Evolutionary conservation across 305 asterid genomes (phyloP).

Genomic region (Rubia tinctorum): DNA sequence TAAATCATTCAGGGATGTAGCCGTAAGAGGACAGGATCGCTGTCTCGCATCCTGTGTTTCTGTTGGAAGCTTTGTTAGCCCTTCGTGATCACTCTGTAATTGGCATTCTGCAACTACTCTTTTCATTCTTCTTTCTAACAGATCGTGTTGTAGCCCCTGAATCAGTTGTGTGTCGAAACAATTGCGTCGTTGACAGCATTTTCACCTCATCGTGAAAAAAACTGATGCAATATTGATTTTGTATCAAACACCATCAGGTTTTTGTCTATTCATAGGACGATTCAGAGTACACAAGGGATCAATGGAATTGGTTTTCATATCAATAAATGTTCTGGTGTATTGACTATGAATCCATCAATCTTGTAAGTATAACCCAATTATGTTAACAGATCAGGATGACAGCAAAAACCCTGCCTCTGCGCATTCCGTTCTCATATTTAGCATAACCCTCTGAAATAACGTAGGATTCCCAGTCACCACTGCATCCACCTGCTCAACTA

Average conservation of each 20-base stretch:
- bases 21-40: background rate
- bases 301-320: background rate
- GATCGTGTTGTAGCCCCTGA: background rate
- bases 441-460: constrained; percentile 71
- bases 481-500: constrained; percentile 75
- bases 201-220: background rate
- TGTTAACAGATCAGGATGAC: constrained; percentile 12
- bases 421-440: constrained; percentile 51
- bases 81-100: background rate
- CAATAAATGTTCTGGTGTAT: background rate
- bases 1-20: background rate
- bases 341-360: background rate
- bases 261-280: background rate
- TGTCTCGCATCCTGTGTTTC: background rate
- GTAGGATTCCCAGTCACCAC: constrained; percentile 82
- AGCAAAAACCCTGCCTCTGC: constrained; percentile 61
- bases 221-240: background rate
- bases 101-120: background rate
- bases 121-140: background rate
- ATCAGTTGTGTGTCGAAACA: no score
- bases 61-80: constrained; percentile 6
- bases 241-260: background rate
- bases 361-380: background rate
- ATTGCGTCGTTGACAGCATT: no score
- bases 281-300: background rate